Conservation (phyloP, 2,329 filamentous ascomycete genomes). For the Alternaria panax region DNA sequence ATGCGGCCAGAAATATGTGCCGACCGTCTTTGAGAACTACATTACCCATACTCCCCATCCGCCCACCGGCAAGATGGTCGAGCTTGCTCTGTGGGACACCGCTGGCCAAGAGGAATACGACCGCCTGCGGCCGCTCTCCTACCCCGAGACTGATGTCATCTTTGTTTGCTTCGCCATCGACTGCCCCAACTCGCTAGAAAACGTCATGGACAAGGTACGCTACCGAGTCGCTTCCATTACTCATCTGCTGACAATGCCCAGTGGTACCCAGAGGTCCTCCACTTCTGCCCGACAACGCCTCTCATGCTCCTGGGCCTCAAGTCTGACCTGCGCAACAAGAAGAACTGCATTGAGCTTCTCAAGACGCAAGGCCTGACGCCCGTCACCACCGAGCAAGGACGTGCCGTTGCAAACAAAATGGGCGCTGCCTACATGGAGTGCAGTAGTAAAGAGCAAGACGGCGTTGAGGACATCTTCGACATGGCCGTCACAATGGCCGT, state of each 20-base stretch:
- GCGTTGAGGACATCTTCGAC: constrained; percentile 96
- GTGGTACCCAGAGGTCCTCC: constrained; percentile 99
- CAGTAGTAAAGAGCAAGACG: constrained; percentile 95
- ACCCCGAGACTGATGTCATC: constrained; percentile 95
- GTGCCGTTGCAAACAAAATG: constrained; percentile 90
- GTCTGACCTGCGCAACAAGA: constrained; percentile 93
- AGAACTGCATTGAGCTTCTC: constrained; percentile 97
- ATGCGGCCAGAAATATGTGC: constrained; percentile 88
- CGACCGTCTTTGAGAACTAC: constrained; percentile 99
- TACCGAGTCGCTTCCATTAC: constrained; percentile 30
- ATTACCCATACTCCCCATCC: constrained; percentile 95
- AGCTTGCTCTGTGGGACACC: constrained; percentile 97
- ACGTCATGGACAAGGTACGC: constrained; percentile 99
- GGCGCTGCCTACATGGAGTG: constrained; percentile 96
- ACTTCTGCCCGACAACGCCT: constrained; percentile 97
- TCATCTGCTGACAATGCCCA: constrained; percentile 54
- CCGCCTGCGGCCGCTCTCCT: constrained; percentile 90
- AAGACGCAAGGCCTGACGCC: constrained; percentile 97
- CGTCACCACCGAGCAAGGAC: constrained; percentile 89
- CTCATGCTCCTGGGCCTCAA: constrained; percentile 96
- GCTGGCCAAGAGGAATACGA: constrained; percentile 99
- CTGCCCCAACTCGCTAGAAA: constrained; percentile 96
- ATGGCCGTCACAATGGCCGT: constrained; percentile 89
- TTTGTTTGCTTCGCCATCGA: constrained; percentile 99
- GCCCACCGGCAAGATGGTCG: constrained; percentile 88